Evolutionary conservation across 2,329 filamentous ascomycete species (phyloP).

Genomic region (Alternaria sp.): DNA sequence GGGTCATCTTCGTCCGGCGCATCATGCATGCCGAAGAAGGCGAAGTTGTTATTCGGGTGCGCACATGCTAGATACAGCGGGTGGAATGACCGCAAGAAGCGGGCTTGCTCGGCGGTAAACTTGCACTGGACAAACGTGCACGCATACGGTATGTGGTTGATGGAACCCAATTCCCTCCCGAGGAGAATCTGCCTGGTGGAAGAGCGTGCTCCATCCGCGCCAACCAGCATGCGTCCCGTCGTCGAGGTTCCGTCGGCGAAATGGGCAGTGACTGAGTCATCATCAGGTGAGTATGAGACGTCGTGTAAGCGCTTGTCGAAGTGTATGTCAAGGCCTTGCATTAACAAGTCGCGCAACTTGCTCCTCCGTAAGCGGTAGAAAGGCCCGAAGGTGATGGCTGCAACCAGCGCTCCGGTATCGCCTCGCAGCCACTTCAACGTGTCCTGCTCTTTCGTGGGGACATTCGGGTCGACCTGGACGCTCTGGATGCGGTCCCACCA

Average conservation of each 20-base stretch:
- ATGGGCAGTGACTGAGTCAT: conserved; percentile 41
- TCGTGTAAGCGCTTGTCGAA: conserved; percentile 49
- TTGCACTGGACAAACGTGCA: conserved; percentile 55
- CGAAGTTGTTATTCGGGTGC: conserved; percentile 54
- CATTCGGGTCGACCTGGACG: conserved; percentile 60
- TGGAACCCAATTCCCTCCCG: conserved; percentile 30
- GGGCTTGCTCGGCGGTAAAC: conserved; percentile 52
- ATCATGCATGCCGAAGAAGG: conserved; percentile 56
- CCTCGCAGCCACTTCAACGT: conserved; percentile 43
- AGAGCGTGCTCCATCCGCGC: conserved; percentile 47
- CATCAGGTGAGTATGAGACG: conserved; percentile 42
- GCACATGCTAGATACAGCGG: conserved; percentile 53
- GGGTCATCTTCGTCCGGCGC: conserved; percentile 47
- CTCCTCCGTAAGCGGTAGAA: conserved; percentile 47
- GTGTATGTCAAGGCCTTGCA: conserved; percentile 36
- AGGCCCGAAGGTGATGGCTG: conserved; percentile 39
- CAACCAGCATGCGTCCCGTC: conserved; percentile 43
- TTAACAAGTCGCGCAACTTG: conserved; percentile 42
- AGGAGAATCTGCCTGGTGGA: conserved; percentile 39
- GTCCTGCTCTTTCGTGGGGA: conserved; percentile 44
- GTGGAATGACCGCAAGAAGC: conserved; percentile 53
- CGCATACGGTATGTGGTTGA: conserved; percentile 52
- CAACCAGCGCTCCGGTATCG: conserved; percentile 44
- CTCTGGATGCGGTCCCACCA: conserved; percentile 59
- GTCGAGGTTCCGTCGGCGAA: conserved; percentile 42